phyloP scores from a whole-genome alignment of 139 green algal species.

The Tetratostichococcus sp. region DNA sequence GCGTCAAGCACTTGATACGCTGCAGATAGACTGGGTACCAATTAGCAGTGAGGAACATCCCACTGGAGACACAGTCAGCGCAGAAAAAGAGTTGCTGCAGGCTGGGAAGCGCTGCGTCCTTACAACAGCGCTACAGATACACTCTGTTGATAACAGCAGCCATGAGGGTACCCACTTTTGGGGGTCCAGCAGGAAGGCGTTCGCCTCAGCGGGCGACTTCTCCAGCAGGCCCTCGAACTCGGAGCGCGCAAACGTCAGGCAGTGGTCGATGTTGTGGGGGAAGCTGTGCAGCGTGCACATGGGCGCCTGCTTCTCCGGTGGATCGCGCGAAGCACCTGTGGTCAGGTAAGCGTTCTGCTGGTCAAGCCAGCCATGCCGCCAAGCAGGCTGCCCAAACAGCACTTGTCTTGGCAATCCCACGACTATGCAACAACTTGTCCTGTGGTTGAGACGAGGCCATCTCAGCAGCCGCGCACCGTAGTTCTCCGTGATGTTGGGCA shows the following conservation, averaged over 20 bases:
- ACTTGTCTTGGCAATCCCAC: too few species aligned
- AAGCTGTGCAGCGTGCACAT: conserved; percentile 99
- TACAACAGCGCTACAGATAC: too few species aligned
- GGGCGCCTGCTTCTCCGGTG: conserved; percentile 91
- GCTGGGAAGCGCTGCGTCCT: too few species aligned
- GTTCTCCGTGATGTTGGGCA: conserved; percentile 94
- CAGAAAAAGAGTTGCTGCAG: too few species aligned
- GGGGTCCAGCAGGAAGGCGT: conserved; percentile 81
- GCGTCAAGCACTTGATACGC: too few species aligned
- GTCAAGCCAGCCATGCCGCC: too few species aligned
- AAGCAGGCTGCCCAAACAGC: too few species aligned
- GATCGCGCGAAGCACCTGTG: conserved; percentile 73
- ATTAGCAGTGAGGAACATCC: too few species aligned
- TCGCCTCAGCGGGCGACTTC: conserved; percentile 83
- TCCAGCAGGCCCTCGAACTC: conserved; percentile 98
- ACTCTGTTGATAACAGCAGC: neutral
- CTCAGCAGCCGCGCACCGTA: conserved; percentile 74
- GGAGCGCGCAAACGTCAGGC: conserved; percentile 85
- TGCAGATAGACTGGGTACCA: too few species aligned
- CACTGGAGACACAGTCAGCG: too few species aligned
- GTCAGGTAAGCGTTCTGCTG: neutral
- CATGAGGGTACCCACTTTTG: conserved; percentile 55
- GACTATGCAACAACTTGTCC: too few species aligned
- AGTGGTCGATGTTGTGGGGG: conserved; percentile 99
- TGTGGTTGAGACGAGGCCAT: too few species aligned